These are phyloP conservation scores for Fonsecaea pedrosoi DNA, from an alignment of 2,329 filamentous ascomycete species.

Conservation along the genomic window DNA sequence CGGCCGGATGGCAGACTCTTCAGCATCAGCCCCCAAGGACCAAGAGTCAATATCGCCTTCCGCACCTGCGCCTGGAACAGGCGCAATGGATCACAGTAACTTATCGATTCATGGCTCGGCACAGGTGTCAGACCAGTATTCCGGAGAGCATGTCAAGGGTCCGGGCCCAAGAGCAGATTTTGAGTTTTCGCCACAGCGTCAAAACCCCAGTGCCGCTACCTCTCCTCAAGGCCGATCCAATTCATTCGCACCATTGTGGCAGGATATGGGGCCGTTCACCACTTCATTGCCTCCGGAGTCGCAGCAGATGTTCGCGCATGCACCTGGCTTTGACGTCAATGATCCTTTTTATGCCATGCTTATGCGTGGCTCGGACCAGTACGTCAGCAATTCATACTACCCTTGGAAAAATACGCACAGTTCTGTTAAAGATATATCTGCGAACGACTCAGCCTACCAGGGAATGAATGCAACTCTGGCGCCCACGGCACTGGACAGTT, in stretches of 20 bases:
- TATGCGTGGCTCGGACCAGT: constrained; percentile 54
- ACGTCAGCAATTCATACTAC: constrained; percentile 51
- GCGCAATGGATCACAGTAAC: constrained; percentile 44
- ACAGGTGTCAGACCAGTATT: constrained; percentile 17
- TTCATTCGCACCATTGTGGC: constrained; percentile 34
- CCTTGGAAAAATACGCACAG: constrained; percentile 52
- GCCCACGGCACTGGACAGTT: constrained; percentile 46
- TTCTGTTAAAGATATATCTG: constrained; percentile 40
- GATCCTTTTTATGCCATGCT: constrained; percentile 55
- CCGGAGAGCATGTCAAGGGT: constrained; percentile 26
- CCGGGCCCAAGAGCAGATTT: constrained; percentile 29
- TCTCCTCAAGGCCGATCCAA: constrained; percentile 21
- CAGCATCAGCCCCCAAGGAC: constrained; percentile 25
- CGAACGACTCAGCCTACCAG: constrained; percentile 41
- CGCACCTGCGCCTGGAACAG: constrained; percentile 45
- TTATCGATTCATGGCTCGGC: constrained; percentile 52
- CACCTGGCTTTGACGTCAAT: constrained; percentile 52
- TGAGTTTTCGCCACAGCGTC: constrained; percentile 36
- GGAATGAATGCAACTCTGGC: constrained; percentile 52
- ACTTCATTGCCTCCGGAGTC: constrained; percentile 59
- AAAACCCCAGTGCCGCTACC: constrained; percentile 39
- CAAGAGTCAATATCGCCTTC: constrained; percentile 39
- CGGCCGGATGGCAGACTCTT: constrained; percentile 32
- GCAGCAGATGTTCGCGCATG: constrained; percentile 57
- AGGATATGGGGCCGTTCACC: constrained; percentile 53